Evolutionary conservation across 2,329 filamentous ascomycete species (phyloP).

Genomic region (Monascus ruber): DNA sequence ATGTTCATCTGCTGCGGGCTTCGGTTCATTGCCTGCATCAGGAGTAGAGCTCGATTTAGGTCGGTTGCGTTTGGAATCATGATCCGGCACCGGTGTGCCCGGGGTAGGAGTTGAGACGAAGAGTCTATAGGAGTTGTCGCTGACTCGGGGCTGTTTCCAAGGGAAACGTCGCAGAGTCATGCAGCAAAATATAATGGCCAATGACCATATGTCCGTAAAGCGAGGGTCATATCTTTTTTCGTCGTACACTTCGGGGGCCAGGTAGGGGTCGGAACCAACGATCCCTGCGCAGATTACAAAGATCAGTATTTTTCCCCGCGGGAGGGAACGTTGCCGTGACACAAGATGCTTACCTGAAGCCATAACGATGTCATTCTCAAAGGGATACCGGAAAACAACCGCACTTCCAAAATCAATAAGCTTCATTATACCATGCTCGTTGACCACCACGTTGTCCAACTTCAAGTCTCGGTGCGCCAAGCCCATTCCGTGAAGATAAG

Average conservation of each 20-base stretch:
- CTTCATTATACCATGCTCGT: conserved; percentile 95
- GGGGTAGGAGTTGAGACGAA: conserved; percentile 79
- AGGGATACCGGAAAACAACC: conserved; percentile 93
- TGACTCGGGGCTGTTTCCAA: conserved; percentile 87
- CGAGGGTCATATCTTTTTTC: conserved; percentile 86
- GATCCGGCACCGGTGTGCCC: conserved; percentile 41
- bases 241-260: conserved; percentile 94
- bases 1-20: conserved; percentile 4
- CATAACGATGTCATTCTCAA: conserved; percentile 75
- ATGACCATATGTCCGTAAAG: conserved; percentile 91
- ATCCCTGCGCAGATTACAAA: conserved; percentile 43
- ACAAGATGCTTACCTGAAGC: conserved; percentile 56
- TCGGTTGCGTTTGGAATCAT: conserved; percentile 23
- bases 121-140: conserved; percentile 89
- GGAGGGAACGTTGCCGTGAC: conserved; percentile 1
- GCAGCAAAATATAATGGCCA: conserved; percentile 97
- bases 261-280: conserved; percentile 83
- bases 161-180: conserved; percentile 93
- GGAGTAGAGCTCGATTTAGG: conserved; percentile 27
- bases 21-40: conserved; percentile 15
- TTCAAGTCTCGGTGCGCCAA: conserved; percentile 92
- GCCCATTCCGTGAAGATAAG: conserved; percentile 89
- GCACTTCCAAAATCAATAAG: conserved; percentile 98
- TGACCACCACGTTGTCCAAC: conserved; percentile 95
- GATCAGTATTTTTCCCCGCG: conserved; percentile 2